A percentile compares a stretch with the other conserved stretches of the same genome.
Conservation (phyloP, 148 eudicot genomes). For the Pharnaceum exiguum region DNA sequence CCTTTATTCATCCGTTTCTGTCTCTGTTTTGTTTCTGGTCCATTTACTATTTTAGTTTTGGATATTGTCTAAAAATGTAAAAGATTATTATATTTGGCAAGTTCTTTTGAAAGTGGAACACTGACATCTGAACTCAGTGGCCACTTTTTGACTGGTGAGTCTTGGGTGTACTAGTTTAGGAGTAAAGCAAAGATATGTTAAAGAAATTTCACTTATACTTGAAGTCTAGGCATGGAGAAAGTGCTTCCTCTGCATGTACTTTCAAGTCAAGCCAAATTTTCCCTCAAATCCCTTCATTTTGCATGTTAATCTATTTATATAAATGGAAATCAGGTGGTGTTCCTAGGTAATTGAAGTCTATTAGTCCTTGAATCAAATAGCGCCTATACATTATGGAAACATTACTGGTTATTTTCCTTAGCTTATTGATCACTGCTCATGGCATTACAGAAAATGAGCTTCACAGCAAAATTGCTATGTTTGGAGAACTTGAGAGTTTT, state of each 20-base stretch:
- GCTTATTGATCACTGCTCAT: slow-evolving; percentile 41
- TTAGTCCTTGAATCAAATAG: slow-evolving; percentile 18
- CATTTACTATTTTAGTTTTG: too few species aligned
- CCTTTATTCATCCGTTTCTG: too few species aligned
- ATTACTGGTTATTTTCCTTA: slow-evolving; percentile 28
- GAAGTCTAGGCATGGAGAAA: slow-evolving; percentile 70
- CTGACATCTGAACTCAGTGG: background rate
- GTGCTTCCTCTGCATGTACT: slow-evolving; percentile 59
- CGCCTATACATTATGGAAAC: slow-evolving; percentile 42
- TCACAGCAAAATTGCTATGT: slow-evolving; percentile 26
- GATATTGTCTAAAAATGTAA: slow-evolving; percentile 1
- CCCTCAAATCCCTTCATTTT: slow-evolving; percentile 42
- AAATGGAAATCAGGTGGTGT: slow-evolving; percentile 43
- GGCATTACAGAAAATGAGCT: slow-evolving; percentile 31
- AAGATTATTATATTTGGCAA: slow-evolving; percentile 6
- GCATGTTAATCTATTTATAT: slow-evolving; percentile 50
- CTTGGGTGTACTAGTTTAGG: slow-evolving; percentile 34
- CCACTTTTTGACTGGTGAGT: slow-evolving; percentile 20
- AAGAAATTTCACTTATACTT: slow-evolving; percentile 64
- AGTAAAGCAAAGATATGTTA: slow-evolving; percentile 85
- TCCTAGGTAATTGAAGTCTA: slow-evolving; percentile 38
- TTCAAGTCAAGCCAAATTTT: slow-evolving; percentile 78
- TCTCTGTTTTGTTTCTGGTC: too few species aligned
- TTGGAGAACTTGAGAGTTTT: slow-evolving; percentile 42
- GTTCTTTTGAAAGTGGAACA: slow-evolving; percentile 16